phyloP scores from a whole-genome alignment of 331 rosid species.

The Pyrus hybrid region DNA sequence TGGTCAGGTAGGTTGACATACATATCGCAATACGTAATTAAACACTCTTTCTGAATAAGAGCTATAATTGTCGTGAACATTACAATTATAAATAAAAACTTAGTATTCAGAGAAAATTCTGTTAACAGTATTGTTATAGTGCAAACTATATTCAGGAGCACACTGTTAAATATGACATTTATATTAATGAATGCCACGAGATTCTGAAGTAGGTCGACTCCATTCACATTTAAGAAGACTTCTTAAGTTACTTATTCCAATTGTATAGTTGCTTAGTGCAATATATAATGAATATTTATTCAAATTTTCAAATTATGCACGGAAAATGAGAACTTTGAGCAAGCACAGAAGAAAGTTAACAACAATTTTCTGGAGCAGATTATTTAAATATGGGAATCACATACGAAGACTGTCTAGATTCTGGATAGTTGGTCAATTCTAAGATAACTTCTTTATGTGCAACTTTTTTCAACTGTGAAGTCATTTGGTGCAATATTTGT shows the following conservation, averaged over 20 bases:
- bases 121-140: background rate
- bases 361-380: background rate
- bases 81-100: background rate
- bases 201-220: no score
- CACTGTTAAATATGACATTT: background rate
- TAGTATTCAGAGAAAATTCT: background rate
- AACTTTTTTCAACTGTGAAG: background rate
- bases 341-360: background rate
- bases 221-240: no score
- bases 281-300: no score
- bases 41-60: background rate
- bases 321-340: no score
- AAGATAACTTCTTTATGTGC: background rate
- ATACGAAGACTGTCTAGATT: background rate
- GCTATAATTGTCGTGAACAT: no score
- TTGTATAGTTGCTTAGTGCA: no score
- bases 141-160: background rate
- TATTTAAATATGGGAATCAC: background rate
- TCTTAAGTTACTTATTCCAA: no score
- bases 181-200: background rate
- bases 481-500: background rate
- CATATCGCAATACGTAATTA: background rate
- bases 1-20: constrained; percentile 1
- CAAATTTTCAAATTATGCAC: no score
- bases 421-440: background rate